Base-by-base conservation (phyloP, 140 eudicot genomes). In the Erigeron philadelphicus region DNA sequence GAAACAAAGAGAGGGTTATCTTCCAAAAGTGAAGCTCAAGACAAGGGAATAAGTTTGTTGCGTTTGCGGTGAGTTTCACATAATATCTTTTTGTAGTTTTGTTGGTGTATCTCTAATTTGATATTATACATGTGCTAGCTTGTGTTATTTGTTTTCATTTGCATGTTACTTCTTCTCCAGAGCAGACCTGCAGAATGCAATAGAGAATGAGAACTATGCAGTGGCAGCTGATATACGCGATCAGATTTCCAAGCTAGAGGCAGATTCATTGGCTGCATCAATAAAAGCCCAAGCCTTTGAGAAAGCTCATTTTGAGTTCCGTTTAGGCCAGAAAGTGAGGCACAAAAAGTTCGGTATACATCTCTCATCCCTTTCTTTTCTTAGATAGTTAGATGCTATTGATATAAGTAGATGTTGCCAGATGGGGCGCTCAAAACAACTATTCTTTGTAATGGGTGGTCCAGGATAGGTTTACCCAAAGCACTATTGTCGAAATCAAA, bases 281-380 rank as follows among this genome's bases (percentile, higher is more conserved):
- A 66, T 87, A 25, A 92, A 81, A 71, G 96, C 95, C 63, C 95
- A 84, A 79, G 92, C 95, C 16, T 92, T 81, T 77, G 83, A 81
- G 66, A 86, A 76, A 62, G 85, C 89, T 46, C 80, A 86, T 61
- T 92, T 82, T 72, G 81, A 78, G 75, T 88, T 86, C 58, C 98
- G 95, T 25, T 84, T 92, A 82, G 98, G 96, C 73, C 98, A 92
- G 83, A 92, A 92, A 88, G 76, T 92, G 73, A 84, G 70, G 78
- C 98, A 92, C 67, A 92, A 84, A 76, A 86, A 79, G 58, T 92
- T 88, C 38, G 98, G 98, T 88, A 82, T 47, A 47, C 56, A 8
- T 74, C 35, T 72, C 9, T 54, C 69, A 48, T 66, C 16, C 44
- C 67, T 43, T 70, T 43, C 7, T 6, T 16, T 45, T 54, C 35